Evolutionary conservation across 441 rosid genomes (phyloP), one percentile per base, ranked within the genome.

Genomic region (Populus trichocarpa): DNA sequence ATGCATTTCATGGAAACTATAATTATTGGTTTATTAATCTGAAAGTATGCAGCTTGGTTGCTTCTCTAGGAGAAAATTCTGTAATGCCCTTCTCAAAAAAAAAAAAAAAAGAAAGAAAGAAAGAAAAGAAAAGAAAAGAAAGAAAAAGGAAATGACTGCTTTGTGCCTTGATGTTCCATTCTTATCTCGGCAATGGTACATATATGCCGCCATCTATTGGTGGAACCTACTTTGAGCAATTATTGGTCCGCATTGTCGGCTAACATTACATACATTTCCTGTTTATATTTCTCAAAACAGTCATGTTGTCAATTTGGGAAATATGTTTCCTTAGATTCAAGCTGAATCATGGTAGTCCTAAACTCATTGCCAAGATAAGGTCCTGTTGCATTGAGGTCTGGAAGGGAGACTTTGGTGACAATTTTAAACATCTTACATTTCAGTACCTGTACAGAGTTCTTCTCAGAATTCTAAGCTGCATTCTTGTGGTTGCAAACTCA

Each of bases 1-100:
- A 67, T 79, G 78, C 77, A 57, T 42, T 81, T 12, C 33, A 38
- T 59, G n/a, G 50, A 9, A 9, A 36, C 42, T 50, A 40, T 68
- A 23, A 13, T 3, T 65, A 13, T 22, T 71, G 69, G 38, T 70
- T 74, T 75, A n/a, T 40, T 26, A 22, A 30, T 70, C n/a, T 12
- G 53, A 18, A 50, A 32, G 6, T 66, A 14, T 59, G 16, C 36
- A 23, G 11, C 32, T 53, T 33, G 59, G 53, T 40, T 25, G 7
- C 63, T 61, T 36, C 9, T 59, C 2, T 6, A 36, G n/a, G 36
- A 75, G 32, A 26, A 46, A 3, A 18, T 63, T 40, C 4, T n/a
- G 2, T 22, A 74, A 38, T 16, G 4, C 16, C 5, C 25, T 6
- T 11, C 0, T 35, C 9, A 30, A 11, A 69, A 20, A 53, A 74